Conservation (phyloP, 768 basidiomycete species). For the Mycena vulgaris region DNA sequence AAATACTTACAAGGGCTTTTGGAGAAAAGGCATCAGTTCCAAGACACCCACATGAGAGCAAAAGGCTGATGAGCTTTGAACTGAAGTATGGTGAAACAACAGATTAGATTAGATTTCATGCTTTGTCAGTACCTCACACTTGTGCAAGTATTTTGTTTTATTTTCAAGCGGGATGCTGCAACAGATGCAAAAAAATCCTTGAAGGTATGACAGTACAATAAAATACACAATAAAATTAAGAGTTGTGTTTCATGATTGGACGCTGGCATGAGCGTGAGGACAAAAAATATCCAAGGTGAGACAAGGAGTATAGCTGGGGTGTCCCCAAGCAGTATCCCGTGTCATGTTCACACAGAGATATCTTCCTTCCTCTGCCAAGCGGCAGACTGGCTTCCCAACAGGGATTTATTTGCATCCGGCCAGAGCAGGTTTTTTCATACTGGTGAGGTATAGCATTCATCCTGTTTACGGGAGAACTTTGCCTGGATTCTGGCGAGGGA, state of each 20-base stretch:
- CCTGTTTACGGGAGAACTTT: too few species aligned
- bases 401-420: constrained; percentile 22
- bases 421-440: constrained; percentile 16
- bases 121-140: background rate
- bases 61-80: too few species aligned
- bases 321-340: constrained; percentile 20
- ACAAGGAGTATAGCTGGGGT: constrained; percentile 4
- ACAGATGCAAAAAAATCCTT: constrained; percentile 10
- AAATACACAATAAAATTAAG: too few species aligned
- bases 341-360: constrained; percentile 10
- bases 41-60: constrained; percentile 31
- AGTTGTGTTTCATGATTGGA: background rate
- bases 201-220: background rate
- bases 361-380: constrained; percentile 23
- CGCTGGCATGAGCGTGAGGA: background rate
- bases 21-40: constrained; percentile 37
- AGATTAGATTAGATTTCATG: constrained; percentile 5
- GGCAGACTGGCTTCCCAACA: background rate
- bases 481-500: too few species aligned
- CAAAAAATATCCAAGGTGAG: constrained; percentile 21
- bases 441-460: constrained; percentile 9
- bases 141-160: too few species aligned
- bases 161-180: background rate
- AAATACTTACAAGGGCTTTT: constrained; percentile 32
- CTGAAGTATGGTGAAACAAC: background rate